phyloP scores from a whole-genome alignment of 108 stramenopile genomes.

The Pseudonitzschia pungens region DNA sequence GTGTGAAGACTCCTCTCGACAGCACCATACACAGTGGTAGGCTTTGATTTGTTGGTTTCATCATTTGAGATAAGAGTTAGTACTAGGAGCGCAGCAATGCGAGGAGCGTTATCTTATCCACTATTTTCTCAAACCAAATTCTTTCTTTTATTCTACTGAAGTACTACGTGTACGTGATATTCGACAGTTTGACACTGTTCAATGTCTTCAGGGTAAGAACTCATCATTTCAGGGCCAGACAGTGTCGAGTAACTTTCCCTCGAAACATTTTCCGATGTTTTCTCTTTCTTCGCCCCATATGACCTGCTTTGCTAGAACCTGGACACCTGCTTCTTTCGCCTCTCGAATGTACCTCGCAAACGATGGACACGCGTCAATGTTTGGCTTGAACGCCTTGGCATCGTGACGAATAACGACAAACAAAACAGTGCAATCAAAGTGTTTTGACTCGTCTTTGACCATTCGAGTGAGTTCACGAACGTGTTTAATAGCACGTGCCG shows the following conservation, averaged over 20 bases:
- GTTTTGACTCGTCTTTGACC: constrained; percentile 9
- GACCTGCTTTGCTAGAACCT: constrained; percentile 49
- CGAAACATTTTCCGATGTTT: constrained; percentile 38
- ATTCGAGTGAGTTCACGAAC: constrained; percentile 51
- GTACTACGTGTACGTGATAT: no score
- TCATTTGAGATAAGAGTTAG: no score
- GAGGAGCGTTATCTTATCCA: no score
- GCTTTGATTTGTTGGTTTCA: no score
- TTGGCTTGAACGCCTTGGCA: constrained; percentile 47
- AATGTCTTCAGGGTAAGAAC: no score
- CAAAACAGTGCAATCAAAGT: constrained; percentile 41
- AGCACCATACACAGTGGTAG: no score
- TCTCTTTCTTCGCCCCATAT: constrained; percentile 41
- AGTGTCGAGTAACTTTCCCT: constrained; percentile 34
- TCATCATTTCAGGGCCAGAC: constrained; percentile 26
- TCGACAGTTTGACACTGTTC: no score
- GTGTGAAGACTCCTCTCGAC: no score
- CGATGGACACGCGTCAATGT: constrained; percentile 55
- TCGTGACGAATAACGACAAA: constrained; percentile 60
- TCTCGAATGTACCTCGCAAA: constrained; percentile 52
- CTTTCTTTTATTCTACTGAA: no score
- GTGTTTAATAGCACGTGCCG: constrained; percentile 66
- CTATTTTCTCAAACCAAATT: no score
- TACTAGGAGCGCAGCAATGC: no score
- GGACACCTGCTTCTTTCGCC: constrained; percentile 48